Percentiles rank a stretch among this genome's conserved stretches.
These are phyloP conservation scores for Trichosporon ovoides DNA, from an alignment of 1,284 basidiomycete genomes.

Conservation along the genomic window DNA sequence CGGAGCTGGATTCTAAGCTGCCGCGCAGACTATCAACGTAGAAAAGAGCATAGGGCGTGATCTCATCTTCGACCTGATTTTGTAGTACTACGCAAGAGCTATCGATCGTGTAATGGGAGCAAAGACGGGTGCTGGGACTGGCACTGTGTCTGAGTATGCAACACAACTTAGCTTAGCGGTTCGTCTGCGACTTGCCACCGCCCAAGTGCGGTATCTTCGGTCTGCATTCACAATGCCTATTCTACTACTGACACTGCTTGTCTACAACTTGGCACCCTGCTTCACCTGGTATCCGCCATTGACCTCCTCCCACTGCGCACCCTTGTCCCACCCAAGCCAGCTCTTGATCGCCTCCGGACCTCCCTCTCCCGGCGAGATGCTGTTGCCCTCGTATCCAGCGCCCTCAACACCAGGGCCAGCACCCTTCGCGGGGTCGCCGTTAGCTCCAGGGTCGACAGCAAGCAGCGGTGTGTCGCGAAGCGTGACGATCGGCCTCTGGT, in stretches of 20 bases:
- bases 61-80: too few relatives aligned
- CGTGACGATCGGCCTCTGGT: conserved; percentile 2
- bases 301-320: background rate
- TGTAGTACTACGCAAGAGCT: too few relatives aligned
- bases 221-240: too few relatives aligned
- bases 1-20: conserved; percentile 21
- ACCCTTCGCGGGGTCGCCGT: background rate
- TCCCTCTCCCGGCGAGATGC: background rate
- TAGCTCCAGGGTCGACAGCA: background rate
- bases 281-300: conserved; percentile 2
- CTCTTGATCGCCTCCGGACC: background rate
- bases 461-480: background rate
- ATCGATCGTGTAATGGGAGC: too few relatives aligned
- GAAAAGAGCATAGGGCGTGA: too few relatives aligned
- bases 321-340: conserved; percentile 4
- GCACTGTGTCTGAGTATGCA: too few relatives aligned
- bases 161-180: too few relatives aligned
- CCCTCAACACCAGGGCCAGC: background rate
- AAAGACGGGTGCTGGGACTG: too few relatives aligned
- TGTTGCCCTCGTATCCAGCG: background rate
- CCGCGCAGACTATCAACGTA: too few relatives aligned
- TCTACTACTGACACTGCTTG: too few relatives aligned
- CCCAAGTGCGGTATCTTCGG: too few relatives aligned
- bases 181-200: too few relatives aligned
- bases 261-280: background rate